These are phyloP conservation scores for Penicillium sp. DNA, from an alignment of 2,329 filamentous ascomycete genomes.

Conservation along the genomic window DNA sequence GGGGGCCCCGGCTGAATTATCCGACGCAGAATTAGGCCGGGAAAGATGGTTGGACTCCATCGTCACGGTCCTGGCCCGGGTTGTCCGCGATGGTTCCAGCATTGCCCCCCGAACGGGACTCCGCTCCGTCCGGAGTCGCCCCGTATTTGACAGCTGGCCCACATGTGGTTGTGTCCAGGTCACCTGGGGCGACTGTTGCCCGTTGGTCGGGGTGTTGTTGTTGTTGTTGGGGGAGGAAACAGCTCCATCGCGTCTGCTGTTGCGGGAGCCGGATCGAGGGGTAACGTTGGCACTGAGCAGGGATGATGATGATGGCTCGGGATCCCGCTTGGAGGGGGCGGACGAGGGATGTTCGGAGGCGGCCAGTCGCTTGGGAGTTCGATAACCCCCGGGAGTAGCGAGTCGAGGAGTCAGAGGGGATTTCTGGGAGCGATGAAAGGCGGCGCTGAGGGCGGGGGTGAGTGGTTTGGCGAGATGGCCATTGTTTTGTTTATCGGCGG, in stretches of 20 bases:
- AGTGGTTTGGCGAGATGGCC: conserved; percentile 49
- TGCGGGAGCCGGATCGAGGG: conserved; percentile 66
- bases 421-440: conserved; percentile 49
- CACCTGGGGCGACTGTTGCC: no score
- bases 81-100: conserved; percentile 25
- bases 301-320: no score
- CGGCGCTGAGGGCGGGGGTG: conserved; percentile 60
- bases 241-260: conserved; percentile 60
- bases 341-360: conserved; percentile 37
- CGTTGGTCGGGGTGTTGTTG: no score
- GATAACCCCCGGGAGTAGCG: no score
- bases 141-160: no score
- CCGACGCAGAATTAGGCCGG: conserved; percentile 30
- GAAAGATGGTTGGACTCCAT: conserved; percentile 31
- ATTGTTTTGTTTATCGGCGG: conserved; percentile 46
- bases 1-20: conserved; percentile 34
- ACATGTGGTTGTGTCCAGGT: no score
- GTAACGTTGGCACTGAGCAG: conserved; percentile 63
- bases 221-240: conserved; percentile 61
- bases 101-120: conserved; percentile 29
- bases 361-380: no score
- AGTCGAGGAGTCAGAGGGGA: conserved; percentile 52
- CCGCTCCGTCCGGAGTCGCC: no score
- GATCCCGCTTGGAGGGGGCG: conserved; percentile 36
- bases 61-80: conserved; percentile 32